Base-by-base conservation (phyloP, 257 asterid species). In the Catharanthus roseus region DNA sequence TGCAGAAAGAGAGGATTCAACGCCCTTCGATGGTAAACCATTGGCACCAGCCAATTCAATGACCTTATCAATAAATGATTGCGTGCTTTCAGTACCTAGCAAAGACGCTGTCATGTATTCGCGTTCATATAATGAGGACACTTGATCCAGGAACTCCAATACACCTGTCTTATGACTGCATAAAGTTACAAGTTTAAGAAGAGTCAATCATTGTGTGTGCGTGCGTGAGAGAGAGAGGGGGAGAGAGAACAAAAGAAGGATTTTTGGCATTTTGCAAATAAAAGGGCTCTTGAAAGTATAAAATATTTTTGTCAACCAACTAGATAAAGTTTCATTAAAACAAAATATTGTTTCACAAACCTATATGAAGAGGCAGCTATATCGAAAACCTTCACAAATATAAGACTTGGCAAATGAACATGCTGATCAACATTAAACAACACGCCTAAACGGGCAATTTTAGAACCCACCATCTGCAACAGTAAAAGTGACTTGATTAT, bases 161-260 rank as follows among this genome's bases (percentile, higher is more conserved):
- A 85, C 88, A 45, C 91, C 95, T 78, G 86, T 85, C 83, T 86
- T 95, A 81, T 91, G 96, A 85, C 97, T 95, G 93, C 82, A 81
- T 65, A 71, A 33, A 57, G 57, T 51, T 42, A 67, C 39, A 63
- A 7, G 2, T 45, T 56, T 29, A 56, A 41, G 61, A 26, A 29
- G 41, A 42, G 61, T 65, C 51, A 55, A 21, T 16, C 53, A 62
- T 47, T 29, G 44, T n/a, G n/a, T n/a, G n/a, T n/a, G n/a, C n/a
- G n/a, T n/a, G n/a, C n/a, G n/a, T 39, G 39, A 34, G 13, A 60
- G 44, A 53, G 55, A 50, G 65, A 49, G 49, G 9, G n/a, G n/a
- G n/a, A n/a, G 8, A 55, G 7, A 0, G 57, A 44, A 38, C 42
- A 38, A 38, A 16, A 31, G 51, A 44, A 56, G 66, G 24, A 15